Evolutionary conservation across 2,329 filamentous ascomycete species (phyloP), one percentile per base, ranked within the genome.

Genomic region (Cordyceps farinosa): DNA sequence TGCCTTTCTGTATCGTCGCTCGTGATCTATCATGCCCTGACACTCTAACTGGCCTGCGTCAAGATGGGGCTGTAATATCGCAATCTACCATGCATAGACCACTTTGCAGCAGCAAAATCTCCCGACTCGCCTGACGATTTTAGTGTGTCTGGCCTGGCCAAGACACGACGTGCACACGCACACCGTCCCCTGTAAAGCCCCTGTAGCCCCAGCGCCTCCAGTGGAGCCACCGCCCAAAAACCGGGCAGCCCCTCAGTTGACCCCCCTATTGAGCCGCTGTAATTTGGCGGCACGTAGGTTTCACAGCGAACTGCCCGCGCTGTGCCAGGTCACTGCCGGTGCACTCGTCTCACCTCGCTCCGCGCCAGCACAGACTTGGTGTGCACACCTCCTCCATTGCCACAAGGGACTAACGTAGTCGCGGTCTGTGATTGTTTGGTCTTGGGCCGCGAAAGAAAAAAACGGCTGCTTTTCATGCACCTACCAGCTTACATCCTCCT

Each of bases 401-500:
- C 57, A 52, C n/a, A 22, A 22, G 22, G 22, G 22, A 44, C 47
- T 30, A 40, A 40, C 38, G 34, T 61, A 3, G 57, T 53, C 57
- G 47, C 57, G 47, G 44, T 38, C 45, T 22, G 36, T 60, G 27
- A 42, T 61, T 52, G 47, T 61, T 53, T 61, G 38, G 38, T 29
- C 29, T 52, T 45, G 45, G 32, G 32, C 36, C 27, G 47, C 22
- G 22, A 22, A 22, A 34, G 44, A 44, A 61, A 52, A 45, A 52
- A 50, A 34, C 48, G 27, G 29, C 11, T 15, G 48, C 29, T 30
- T 52, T 60, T 50, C 57, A 61, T 61, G 57, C 47, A 61, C 59
- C 38, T 61, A n/a, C 59, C 59, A 48, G 51, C 59, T 17, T 61
- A 61, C 59, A 9, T 61, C 29, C 42, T 54, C 58, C 3, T 51